Base-by-base conservation (phyloP, 164 flowering plant genomes). In the Platanus orientalis region DNA sequence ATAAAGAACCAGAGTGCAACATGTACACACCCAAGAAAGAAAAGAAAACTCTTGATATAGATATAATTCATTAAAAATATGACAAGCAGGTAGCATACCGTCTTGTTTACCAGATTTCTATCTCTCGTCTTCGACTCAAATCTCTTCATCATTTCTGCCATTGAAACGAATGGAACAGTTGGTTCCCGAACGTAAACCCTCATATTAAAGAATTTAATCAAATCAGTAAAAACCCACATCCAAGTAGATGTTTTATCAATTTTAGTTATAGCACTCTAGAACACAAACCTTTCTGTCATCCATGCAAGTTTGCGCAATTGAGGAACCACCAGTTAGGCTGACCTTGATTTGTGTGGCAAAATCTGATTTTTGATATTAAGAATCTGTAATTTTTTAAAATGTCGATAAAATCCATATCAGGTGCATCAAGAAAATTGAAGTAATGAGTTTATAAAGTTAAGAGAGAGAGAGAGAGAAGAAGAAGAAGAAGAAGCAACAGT, bases 91-190 rank as follows among this genome's bases (percentile, higher is more conserved):
- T 32, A 45, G 25, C 40, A 0, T 7, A 76, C 98, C 96, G 88
- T 95, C 71, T 88, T 91, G 78, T 95, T 95, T 58, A 95, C 9
- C 17, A 87, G 62, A 11, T 83, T 69, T 60, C 84, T 20, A 16
- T 79, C 88, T 74, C 94, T 84, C n/a, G 97, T 83, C 49, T 76
- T 78, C 4, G 97, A 84, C 24, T 90, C 88, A 65, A 95, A 95
- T 74, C 78, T 94, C 45, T 73, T 80, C 70, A 85, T 73, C 90
- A 92, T 75, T 73, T 90, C 97, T 1, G 99, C 99, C 67, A 66
- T 78, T 55, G 97, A 92, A 74, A 95, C 76, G 57, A 84, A 95
- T 49, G 91, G 90, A 21, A 75, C 74, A 23, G 85, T 69, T 54
- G 71, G 73, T 71, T 90, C 97, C 63, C 97, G 80, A 47, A 83